Evolutionary conservation across 2,329 filamentous ascomycete species (phyloP), one percentile per base, ranked within the genome.

Genomic region (Neocatenulostroma microsporum): DNA sequence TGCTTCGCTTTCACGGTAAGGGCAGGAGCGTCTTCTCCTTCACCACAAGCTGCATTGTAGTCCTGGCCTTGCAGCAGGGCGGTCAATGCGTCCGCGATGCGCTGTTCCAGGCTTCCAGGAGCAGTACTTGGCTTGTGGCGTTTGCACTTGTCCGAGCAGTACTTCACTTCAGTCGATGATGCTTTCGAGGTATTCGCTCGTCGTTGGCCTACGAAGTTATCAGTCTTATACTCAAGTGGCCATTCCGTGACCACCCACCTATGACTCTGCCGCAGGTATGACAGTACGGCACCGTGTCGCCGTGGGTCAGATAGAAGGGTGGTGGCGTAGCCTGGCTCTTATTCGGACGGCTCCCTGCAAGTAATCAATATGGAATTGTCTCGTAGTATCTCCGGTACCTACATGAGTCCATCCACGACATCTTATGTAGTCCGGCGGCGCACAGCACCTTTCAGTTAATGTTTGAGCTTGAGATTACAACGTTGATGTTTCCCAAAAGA

Each of bases 231-330:
- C 6, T 13, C 14, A 30, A 11, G n/a, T 21, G 18, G 8, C n/a
- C n/a, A n/a, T n/a, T n/a, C n/a, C n/a, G n/a, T n/a, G n/a, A 8
- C 24, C n/a, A 30, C 51, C 56, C 53, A 45, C 68, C 66, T 25
- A 76, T 75, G 3, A 74, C 64, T 26, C 74, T 63, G 1, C 76
- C 74, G 45, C 74, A 79, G 10, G 69, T 68, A 42, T 69, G 67
- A 46, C 73, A 77, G 51, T 78, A 78, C 1, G 69, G 67, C 1
- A 68, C 69, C 17, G 60, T 53, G 31, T 72, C 69, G 3, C 63
- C 52, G 1, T 59, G 50, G 1, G 61, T 61, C 17, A 78, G 60
- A 47, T 78, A 79, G 32, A 69, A 67, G 0, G 74, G 74, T 8
- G 70, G 67, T 9, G 73, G 74, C 1, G 59, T 34, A 12, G 42